Evolutionary conservation across 2,329 filamentous ascomycete genomes (phyloP).

Genomic region (Trichophyton schoenleinii): DNA sequence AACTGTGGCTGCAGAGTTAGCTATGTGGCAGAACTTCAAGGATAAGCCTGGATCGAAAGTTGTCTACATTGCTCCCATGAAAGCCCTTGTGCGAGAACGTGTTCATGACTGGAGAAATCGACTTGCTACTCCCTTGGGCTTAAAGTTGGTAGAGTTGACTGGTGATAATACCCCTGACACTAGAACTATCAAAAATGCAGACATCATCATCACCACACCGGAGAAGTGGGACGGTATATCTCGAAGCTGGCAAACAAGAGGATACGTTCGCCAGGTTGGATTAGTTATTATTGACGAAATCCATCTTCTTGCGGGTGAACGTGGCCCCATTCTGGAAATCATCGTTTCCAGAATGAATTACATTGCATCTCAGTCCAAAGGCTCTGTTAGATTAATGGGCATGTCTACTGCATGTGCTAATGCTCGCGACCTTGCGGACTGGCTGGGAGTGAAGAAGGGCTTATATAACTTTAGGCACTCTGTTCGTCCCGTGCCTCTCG

Average conservation of each 20-base stretch:
- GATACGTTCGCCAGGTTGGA: slow-evolving; percentile 87
- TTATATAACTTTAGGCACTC: slow-evolving; percentile 97
- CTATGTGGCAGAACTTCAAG: slow-evolving; percentile 99
- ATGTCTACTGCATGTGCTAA: slow-evolving; percentile 99
- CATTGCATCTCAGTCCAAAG: slow-evolving; percentile 86
- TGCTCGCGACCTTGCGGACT: slow-evolving; percentile 83
- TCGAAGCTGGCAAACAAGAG: slow-evolving; percentile 94
- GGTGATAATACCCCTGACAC: slow-evolving; percentile 98
- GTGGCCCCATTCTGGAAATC: slow-evolving; percentile 94
- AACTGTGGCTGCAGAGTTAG: slow-evolving; percentile 86
- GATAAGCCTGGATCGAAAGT: slow-evolving; percentile 92
- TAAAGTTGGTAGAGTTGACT: slow-evolving; percentile 89
- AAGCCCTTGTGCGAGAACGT: slow-evolving; percentile 88
- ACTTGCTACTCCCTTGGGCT: slow-evolving; percentile 66
- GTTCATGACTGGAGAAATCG: slow-evolving; percentile 88
- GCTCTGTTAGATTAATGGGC: slow-evolving; percentile 77
- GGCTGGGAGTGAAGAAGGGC: slow-evolving; percentile 91
- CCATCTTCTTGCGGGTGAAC: slow-evolving; percentile 87
- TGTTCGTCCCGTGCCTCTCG: slow-evolving; percentile 85
- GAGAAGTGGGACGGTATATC: slow-evolving; percentile 99
- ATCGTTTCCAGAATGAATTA: slow-evolving; percentile 95
- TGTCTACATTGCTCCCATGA: slow-evolving; percentile 98
- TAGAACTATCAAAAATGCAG: slow-evolving; percentile 83
- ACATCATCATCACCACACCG: slow-evolving; percentile 97
- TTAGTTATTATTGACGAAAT: slow-evolving; percentile 98